Evolutionary conservation across 176 grass and related monocot species (phyloP), one percentile per base, ranked within the genome.

Genomic region (Poa annua): DNA sequence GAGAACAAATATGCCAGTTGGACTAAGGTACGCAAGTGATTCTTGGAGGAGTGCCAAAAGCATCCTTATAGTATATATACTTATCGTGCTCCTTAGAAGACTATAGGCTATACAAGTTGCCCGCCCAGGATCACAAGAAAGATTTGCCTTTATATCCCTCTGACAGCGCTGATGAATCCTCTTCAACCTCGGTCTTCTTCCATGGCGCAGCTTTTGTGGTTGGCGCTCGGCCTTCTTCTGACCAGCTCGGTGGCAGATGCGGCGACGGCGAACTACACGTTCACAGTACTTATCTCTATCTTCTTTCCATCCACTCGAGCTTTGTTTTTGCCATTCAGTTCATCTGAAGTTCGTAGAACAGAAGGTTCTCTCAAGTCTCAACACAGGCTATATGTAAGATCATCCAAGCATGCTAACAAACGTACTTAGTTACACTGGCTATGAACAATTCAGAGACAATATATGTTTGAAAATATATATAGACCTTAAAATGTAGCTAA

Each of bases 221-320:
- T 79, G 34, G 79, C 59, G 48, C 71, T 90, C 20, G 84, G 74
- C 16, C 57, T 90, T 39, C 83, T 90, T 21, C 66, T 86, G 17
- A 65, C 14, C 50, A 35, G 56, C 63, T 76, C 83, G n/a, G 66
- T 20, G 74, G 88, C 79, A 0, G 88, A 90, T 49, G 88, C 88
- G 38, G 74, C 74, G 11, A 90, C 57, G 11, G 84, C 74, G 6
- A 90, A 86, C 22, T 86, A 90, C 74, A 90, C 55, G 1, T 90
- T 90, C 84, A 86, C 84, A 50, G 88, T 90, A 86, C 24, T 38
- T 36, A 61, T 50, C 67, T 84, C 7, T 55, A 39, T 33, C 21
- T 80, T 76, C 35, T 53, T 2, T 15, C 4, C 42, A 6, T 89
- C 63, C 71, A 85, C 62, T 39, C 38, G 57, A 61, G 77, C 64